A percentile compares a stretch with the other conserved stretches of the same genome.
phyloP scores from a whole-genome alignment of 805 yeast species.

The Kluyveromyces lactis region DNA sequence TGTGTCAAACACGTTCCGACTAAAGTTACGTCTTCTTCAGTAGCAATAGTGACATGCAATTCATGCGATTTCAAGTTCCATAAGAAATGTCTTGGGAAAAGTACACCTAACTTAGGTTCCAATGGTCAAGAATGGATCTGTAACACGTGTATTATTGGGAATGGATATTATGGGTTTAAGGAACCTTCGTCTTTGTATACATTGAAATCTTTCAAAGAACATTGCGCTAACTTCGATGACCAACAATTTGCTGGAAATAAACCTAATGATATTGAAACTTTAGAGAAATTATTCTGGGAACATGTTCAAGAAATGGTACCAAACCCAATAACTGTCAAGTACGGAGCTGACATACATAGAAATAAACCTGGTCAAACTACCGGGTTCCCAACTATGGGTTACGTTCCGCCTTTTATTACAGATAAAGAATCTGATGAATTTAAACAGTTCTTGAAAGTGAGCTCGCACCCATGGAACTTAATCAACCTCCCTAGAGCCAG shows the following conservation, averaged over 20 bases:
- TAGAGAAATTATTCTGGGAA: slow-evolving; percentile 69
- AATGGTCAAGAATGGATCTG: slow-evolving; percentile 74
- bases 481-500: slow-evolving; percentile 61
- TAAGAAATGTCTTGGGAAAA: slow-evolving; percentile 47
- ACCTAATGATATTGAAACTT: slow-evolving; percentile 32
- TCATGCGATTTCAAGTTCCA: slow-evolving; percentile 70
- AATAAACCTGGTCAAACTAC: slow-evolving; percentile 54
- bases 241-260: slow-evolving; percentile 30
- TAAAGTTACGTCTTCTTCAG: slow-evolving; percentile 17
- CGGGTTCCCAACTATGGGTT: slow-evolving; percentile 57
- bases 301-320: slow-evolving; percentile 36
- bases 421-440: slow-evolving; percentile 10
- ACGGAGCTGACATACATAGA: slow-evolving; percentile 82
- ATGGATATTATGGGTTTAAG: slow-evolving; percentile 83
- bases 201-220: slow-evolving; percentile 49
- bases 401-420: slow-evolving; percentile 17
- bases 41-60: slow-evolving; percentile 51
- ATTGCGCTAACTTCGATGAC: slow-evolving; percentile 43
- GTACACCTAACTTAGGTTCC: slow-evolving; percentile 43
- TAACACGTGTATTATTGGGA: slow-evolving; percentile 74
- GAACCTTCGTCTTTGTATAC: slow-evolving; percentile 51
- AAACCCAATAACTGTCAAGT: slow-evolving; percentile 42
- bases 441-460: slow-evolving; percentile 30
- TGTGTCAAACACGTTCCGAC: slow-evolving; percentile 30
- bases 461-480: slow-evolving; percentile 65